phyloP scores from a whole-genome alignment of 2,329 filamentous ascomycete genomes.

The Lomentospora prolificans region DNA sequence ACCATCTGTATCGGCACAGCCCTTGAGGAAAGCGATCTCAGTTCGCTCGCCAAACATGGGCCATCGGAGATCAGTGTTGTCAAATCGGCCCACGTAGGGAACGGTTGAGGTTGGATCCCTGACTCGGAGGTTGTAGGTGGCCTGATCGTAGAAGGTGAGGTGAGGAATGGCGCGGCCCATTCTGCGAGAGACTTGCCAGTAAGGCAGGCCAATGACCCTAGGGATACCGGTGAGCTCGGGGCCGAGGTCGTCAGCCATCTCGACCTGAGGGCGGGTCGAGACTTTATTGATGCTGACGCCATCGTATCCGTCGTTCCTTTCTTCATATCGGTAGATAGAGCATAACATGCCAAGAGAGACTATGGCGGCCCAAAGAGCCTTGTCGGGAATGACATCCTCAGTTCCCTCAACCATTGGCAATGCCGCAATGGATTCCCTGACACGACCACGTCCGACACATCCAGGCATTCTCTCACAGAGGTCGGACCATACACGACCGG shows the following conservation, averaged over 20 bases:
- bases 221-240: slow-evolving; percentile 40
- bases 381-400: slow-evolving; percentile 37
- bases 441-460: slow-evolving; percentile 37
- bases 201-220: slow-evolving; percentile 36
- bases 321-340: slow-evolving; percentile 43
- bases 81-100: slow-evolving; percentile 40
- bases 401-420: slow-evolving; percentile 39
- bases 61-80: slow-evolving; percentile 45
- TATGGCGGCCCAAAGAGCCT: slow-evolving; percentile 41
- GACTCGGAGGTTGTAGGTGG: slow-evolving; percentile 42
- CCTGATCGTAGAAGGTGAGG: slow-evolving; percentile 42
- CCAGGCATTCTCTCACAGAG: slow-evolving; percentile 44
- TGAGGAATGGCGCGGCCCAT: slow-evolving; percentile 43
- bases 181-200: slow-evolving; percentile 37
- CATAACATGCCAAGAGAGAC: slow-evolving; percentile 43
- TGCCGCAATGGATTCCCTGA: slow-evolving; percentile 37
- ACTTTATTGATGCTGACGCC: slow-evolving; percentile 29
- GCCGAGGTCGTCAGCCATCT: slow-evolving; percentile 40
- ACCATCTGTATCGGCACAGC: slow-evolving; percentile 36
- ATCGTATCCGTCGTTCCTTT: slow-evolving; percentile 40
- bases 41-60: slow-evolving; percentile 42
- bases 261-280: slow-evolving; percentile 25
- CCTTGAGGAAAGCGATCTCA: slow-evolving; percentile 41
- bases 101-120: slow-evolving; percentile 35
- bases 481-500: slow-evolving; percentile 44